Conservation (phyloP, 1,284 basidiomycete genomes). For the Pseudozyma sp. region DNA sequence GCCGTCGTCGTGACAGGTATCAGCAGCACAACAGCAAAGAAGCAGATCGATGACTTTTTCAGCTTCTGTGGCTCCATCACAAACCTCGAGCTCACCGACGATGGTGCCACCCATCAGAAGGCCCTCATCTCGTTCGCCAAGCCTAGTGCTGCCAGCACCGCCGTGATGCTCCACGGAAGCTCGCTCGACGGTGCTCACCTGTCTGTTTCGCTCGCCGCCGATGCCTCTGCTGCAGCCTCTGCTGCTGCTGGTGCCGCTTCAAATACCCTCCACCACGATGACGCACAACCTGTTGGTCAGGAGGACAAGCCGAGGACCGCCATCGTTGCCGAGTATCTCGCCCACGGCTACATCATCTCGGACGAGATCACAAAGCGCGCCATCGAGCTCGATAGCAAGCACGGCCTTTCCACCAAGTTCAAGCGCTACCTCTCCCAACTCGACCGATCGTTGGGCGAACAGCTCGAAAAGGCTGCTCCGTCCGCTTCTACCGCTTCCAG, state of each 20-base stretch:
- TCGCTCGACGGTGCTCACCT: conserved; percentile 56
- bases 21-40: conserved; percentile 46
- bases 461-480: conserved; percentile 39
- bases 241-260: conserved; percentile 12
- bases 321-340: conserved; percentile 61
- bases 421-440: conserved; percentile 54
- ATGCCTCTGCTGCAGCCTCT: conserved; percentile 13
- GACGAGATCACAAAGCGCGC: conserved; percentile 62
- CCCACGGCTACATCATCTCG: conserved; percentile 58
- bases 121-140: conserved; percentile 44
- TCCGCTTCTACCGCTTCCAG: conserved; percentile 32
- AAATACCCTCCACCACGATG: conserved; percentile 11
- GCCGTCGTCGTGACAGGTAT: conserved; percentile 52
- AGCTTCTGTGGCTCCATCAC: conserved; percentile 60
- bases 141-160: conserved; percentile 52
- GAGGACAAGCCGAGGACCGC: conserved; percentile 63
- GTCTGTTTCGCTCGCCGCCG: conserved; percentile 33
- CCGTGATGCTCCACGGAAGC: conserved; percentile 61
- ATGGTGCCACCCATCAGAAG: conserved; percentile 34
- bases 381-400: conserved; percentile 62
- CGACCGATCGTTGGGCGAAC: conserved; percentile 56
- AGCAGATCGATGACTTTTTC: conserved; percentile 62
- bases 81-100: conserved; percentile 41
- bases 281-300: conserved; percentile 45
- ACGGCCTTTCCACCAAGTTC: conserved; percentile 57